These are phyloP conservation scores for Fusarium dlaminii DNA, from an alignment of 2,329 filamentous ascomycete genomes.

Conservation along the genomic window DNA sequence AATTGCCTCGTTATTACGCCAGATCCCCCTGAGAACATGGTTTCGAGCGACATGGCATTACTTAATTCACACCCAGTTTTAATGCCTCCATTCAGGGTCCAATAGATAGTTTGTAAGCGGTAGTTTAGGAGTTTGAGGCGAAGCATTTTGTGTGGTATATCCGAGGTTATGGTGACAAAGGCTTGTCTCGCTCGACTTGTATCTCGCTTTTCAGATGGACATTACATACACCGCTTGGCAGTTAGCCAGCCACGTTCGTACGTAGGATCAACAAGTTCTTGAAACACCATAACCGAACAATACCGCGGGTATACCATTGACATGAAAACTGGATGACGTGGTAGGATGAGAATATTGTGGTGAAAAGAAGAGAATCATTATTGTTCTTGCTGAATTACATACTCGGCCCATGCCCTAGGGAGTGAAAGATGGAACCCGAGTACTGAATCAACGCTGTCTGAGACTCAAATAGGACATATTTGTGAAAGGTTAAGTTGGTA, in stretches of 20 bases:
- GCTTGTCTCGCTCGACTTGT: constrained; percentile 37
- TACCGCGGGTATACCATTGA: constrained; percentile 44
- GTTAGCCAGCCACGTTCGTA: neutral
- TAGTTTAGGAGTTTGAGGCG: neutral
- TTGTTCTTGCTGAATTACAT: neutral
- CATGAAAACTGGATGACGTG: constrained; percentile 75
- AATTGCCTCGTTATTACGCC: constrained; percentile 68
- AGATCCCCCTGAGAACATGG: constrained; percentile 62
- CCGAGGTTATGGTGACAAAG: constrained; percentile 25
- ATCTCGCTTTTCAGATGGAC: constrained; percentile 56
- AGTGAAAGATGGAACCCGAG: neutral
- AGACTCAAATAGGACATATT: neutral
- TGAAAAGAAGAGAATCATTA: neutral
- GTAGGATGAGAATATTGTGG: neutral
- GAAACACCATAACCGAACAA: constrained; percentile 34
- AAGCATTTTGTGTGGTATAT: constrained; percentile 24
- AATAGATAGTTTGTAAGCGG: neutral
- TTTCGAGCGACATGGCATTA: constrained; percentile 21
- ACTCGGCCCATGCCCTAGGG: neutral
- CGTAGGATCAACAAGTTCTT: neutral
- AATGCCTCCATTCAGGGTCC: neutral
- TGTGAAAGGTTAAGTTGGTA: neutral
- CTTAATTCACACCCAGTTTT: constrained; percentile 33
- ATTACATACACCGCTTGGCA: constrained; percentile 42
- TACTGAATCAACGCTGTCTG: neutral